A percentile compares a stretch with the other conserved stretches of the same genome.
phyloP scores from a whole-genome alignment of 768 basidiomycete species.

The Rhizopogon roseolus region DNA sequence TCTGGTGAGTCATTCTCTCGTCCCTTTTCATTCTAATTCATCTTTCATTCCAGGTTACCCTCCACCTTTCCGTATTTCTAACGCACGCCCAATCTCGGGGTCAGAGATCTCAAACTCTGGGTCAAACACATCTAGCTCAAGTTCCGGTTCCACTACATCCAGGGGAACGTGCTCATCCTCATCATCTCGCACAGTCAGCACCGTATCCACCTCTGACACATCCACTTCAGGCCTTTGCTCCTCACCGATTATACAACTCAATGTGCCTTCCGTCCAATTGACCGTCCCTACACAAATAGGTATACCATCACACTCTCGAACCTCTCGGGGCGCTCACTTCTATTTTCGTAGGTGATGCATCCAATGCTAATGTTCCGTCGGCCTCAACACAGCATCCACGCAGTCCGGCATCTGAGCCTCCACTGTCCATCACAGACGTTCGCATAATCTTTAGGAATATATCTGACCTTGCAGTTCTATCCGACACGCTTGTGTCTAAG shows the following conservation, averaged over 20 bases:
- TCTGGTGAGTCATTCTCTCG: conserved; percentile 44
- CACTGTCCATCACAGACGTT: conserved; percentile 69
- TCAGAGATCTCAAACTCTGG: conserved; percentile 9
- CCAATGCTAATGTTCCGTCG: conserved; percentile 13
- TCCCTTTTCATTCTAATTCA: conserved; percentile 8
- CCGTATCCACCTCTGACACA: conserved; percentile 50
- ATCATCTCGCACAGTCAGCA: conserved; percentile 38
- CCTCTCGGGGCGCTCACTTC: conserved; percentile 25
- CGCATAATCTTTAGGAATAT: conserved; percentile 76
- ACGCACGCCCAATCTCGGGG: conserved; percentile 20
- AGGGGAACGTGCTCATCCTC: conserved; percentile 33
- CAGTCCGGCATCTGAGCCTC: conserved; percentile 24
- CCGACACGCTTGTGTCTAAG: conserved; percentile 59
- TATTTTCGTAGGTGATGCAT: conserved; percentile 17
- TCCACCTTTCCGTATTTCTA: conserved; percentile 30
- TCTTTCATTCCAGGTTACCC: conserved; percentile 31
- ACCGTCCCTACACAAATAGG: background rate
- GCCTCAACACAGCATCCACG: background rate
- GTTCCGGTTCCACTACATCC: conserved; percentile 17
- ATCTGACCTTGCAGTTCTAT: conserved; percentile 65
- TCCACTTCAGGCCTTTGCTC: conserved; percentile 8
- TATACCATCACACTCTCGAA: conserved; percentile 27
- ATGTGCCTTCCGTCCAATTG: background rate
- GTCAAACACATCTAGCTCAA: background rate
- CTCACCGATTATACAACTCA: background rate